Percentiles rank a stretch among this genome's conserved stretches.
phyloP scores from a whole-genome alignment of 2,329 filamentous ascomycete species.

The Biscogniauxia mediterranea region DNA sequence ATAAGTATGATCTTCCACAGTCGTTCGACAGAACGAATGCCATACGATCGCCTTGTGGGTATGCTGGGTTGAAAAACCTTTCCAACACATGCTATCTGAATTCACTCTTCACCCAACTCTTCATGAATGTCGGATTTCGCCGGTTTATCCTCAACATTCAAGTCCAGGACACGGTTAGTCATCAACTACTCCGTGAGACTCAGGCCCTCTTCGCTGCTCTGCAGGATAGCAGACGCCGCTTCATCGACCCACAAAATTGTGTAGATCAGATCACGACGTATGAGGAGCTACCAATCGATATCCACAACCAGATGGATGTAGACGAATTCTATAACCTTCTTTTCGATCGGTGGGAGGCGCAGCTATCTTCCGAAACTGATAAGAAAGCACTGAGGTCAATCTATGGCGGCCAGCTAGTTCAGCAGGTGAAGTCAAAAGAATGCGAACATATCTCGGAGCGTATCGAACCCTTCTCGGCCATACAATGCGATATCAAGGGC shows the following conservation, averaged over 20 bases:
- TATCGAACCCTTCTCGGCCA: slow-evolving; percentile 86
- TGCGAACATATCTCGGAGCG: slow-evolving; percentile 91
- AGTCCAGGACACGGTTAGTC: slow-evolving; percentile 54
- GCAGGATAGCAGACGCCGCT: slow-evolving; percentile 76
- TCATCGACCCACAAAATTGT: slow-evolving; percentile 69
- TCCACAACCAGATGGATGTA: slow-evolving; percentile 93
- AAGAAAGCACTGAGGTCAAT: slow-evolving; percentile 77
- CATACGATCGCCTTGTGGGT: slow-evolving; percentile 75
- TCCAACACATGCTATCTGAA: slow-evolving; percentile 98
- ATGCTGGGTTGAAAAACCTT: slow-evolving; percentile 86
- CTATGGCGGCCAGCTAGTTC: slow-evolving; percentile 87
- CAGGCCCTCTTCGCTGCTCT: slow-evolving; percentile 81
- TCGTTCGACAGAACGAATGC: slow-evolving; percentile 64
- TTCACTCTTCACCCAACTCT: slow-evolving; percentile 88
- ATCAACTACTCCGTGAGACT: slow-evolving; percentile 72
- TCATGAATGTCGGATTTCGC: slow-evolving; percentile 90
- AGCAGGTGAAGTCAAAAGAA: slow-evolving; percentile 93
- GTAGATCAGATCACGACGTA: slow-evolving; percentile 78
- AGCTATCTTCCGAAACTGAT: slow-evolving; percentile 65
- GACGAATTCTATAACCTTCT: slow-evolving; percentile 96
- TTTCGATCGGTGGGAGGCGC: slow-evolving; percentile 86
- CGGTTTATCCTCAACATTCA: slow-evolving; percentile 73
- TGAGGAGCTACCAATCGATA: slow-evolving; percentile 79
- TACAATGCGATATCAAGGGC: slow-evolving; percentile 95
- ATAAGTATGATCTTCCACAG: slow-evolving; percentile 60